phyloP scores from a whole-genome alignment of 352 stramenopile species.

The Phytophthora boehmeriae region DNA sequence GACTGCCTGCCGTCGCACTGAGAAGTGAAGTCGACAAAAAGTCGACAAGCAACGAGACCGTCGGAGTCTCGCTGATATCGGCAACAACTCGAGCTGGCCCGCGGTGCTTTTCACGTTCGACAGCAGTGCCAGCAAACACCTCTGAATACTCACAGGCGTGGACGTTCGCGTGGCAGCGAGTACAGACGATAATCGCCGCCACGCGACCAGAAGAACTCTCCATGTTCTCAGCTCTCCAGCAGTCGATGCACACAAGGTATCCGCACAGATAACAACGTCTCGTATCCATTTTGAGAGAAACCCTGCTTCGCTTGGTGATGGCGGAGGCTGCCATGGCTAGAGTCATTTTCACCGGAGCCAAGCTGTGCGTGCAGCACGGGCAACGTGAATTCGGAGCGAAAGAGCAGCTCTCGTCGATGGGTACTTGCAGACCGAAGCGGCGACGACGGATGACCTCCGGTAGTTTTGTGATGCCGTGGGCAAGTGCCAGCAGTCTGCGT shows the following conservation, averaged over 20 bases:
- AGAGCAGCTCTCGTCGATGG: constrained; percentile 7
- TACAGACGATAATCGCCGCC: constrained; percentile 38
- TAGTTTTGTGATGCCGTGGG: constrained; percentile 31
- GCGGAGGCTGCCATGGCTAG: constrained; percentile 9
- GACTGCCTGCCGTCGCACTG: constrained; percentile 9
- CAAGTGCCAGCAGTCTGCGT: constrained; percentile 17
- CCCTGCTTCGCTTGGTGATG: constrained; percentile 7
- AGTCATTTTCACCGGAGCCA: constrained; percentile 30
- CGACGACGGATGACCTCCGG: constrained; percentile 39
- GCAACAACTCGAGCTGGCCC: constrained; percentile 6
- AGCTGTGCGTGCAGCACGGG: constrained; percentile 38
- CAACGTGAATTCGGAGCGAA: constrained; percentile 40
- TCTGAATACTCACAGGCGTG: constrained; percentile 41
- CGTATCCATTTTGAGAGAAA: constrained; percentile 9
- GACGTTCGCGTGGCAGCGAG: constrained; percentile 38
- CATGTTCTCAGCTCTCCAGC: constrained; percentile 18
- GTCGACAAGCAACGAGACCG: constrained; percentile 25
- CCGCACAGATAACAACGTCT: constrained; percentile 26
- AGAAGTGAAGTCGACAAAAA: constrained; percentile 23
- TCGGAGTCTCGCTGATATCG: constrained; percentile 2
- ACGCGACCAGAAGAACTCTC: constrained; percentile 19
- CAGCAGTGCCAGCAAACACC: constrained; percentile 3
- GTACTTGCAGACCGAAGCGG: constrained; percentile 44
- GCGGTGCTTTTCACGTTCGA: constrained; percentile 1
- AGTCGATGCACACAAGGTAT: constrained; percentile 25